phyloP scores from a whole-genome alignment of 2,329 filamentous ascomycete species.

The Diaporthe velutina region DNA sequence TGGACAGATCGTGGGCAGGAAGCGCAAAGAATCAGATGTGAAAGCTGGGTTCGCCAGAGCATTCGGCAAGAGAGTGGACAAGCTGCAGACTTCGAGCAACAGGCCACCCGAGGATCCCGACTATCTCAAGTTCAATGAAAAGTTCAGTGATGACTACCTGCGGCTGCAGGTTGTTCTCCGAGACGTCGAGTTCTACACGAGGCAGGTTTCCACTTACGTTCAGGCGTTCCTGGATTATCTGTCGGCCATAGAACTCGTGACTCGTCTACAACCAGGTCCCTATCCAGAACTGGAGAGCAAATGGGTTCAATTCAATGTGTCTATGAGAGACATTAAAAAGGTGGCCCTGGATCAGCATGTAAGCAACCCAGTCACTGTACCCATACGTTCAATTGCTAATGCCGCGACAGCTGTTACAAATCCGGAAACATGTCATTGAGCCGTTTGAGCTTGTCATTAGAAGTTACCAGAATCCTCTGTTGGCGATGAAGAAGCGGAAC shows the following conservation, averaged over 20 bases:
- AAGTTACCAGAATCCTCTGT: constrained; percentile 82
- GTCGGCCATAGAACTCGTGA: constrained; percentile 84
- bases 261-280: constrained; percentile 77
- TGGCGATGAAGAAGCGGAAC: constrained; percentile 93
- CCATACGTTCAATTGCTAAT: constrained; percentile 43
- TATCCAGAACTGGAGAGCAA: constrained; percentile 92
- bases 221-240: constrained; percentile 85
- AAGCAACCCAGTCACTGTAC: constrained; percentile 50
- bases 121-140: constrained; percentile 85
- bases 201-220: constrained; percentile 84
- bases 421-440: constrained; percentile 86
- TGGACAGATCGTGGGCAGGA: constrained; percentile 86
- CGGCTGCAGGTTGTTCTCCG: constrained; percentile 91
- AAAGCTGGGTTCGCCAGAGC: constrained; percentile 87
- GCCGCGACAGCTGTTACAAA: constrained; percentile 65
- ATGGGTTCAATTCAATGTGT: constrained; percentile 91
- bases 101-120: constrained; percentile 81
- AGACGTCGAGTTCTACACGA: constrained; percentile 93
- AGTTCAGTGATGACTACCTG: constrained; percentile 92
- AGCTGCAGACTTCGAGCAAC: constrained; percentile 75
- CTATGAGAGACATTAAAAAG: constrained; percentile 86
- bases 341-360: constrained; percentile 89
- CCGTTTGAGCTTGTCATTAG: constrained; percentile 60
- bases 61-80: constrained; percentile 90
- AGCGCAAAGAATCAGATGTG: constrained; percentile 90